phyloP scores from a whole-genome alignment of 805 yeast genomes.

The Pichia ethanolica region DNA sequence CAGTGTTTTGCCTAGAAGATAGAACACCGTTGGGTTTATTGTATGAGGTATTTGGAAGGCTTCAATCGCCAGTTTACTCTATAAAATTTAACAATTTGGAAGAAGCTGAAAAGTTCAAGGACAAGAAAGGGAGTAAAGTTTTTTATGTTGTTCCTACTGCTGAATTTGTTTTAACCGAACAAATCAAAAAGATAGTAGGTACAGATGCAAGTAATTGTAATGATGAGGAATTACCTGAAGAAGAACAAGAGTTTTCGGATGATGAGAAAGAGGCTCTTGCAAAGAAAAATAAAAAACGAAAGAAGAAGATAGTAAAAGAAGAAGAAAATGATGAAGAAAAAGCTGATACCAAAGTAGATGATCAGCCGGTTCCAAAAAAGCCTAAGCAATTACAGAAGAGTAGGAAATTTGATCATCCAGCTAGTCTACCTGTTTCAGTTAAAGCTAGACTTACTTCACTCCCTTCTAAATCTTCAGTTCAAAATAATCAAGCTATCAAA shows the following conservation, averaged over 20 bases:
- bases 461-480: constrained; percentile 9
- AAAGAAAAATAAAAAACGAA: constrained; percentile 56
- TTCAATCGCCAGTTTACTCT: constrained; percentile 74
- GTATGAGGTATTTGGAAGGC: constrained; percentile 84
- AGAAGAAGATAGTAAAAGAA: constrained; percentile 31
- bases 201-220: constrained; percentile 92
- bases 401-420: background rate
- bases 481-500: background rate
- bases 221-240: constrained; percentile 90
- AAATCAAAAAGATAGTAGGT: constrained; percentile 66
- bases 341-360: background rate
- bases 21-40: constrained; percentile 65
- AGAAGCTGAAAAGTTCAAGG: constrained; percentile 39
- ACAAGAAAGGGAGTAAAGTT: constrained; percentile 47
- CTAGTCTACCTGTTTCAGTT: background rate
- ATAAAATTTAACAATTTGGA: constrained; percentile 54
- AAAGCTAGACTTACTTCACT: constrained; percentile 14
- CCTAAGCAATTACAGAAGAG: background rate
- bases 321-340: background rate
- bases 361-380: background rate
- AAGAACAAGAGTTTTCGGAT: constrained; percentile 92
- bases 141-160: constrained; percentile 78
- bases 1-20: constrained; percentile 72
- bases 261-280: constrained; percentile 80
- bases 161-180: constrained; percentile 68